Percentiles rank a stretch among this genome's conserved stretches.
phyloP scores from a whole-genome alignment of 2,329 filamentous ascomycete genomes.

The Tolypocladium endophyticum region DNA sequence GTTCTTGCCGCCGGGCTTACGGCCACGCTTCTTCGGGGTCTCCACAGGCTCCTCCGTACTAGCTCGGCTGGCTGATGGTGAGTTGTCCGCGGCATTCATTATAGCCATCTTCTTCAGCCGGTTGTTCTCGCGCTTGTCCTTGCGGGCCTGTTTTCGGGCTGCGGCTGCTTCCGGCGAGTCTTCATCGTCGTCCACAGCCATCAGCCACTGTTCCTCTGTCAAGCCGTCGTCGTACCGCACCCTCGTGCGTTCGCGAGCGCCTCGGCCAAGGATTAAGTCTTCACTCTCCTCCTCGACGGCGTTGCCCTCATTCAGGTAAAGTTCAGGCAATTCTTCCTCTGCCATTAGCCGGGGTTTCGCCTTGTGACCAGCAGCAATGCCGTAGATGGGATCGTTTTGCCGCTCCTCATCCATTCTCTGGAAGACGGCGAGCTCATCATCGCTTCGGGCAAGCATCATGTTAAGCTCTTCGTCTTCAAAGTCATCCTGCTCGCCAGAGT shows the following conservation, averaged over 20 bases:
- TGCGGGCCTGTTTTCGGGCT: slow-evolving; percentile 75
- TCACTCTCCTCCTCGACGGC: slow-evolving; percentile 70
- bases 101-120: slow-evolving; percentile 48
- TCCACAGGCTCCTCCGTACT: slow-evolving; percentile 66
- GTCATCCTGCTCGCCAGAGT: slow-evolving; percentile 72
- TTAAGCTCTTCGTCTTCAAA: slow-evolving; percentile 99
- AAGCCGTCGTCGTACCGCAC: slow-evolving; percentile 95
- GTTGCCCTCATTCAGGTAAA: slow-evolving; percentile 82
- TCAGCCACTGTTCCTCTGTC: slow-evolving; percentile 97
- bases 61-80: slow-evolving; percentile 67
- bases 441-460: slow-evolving; percentile 80
- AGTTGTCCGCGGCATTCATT: slow-evolving; percentile 43
- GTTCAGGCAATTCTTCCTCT: slow-evolving; percentile 83
- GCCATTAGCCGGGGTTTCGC: slow-evolving; percentile 68
- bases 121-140: slow-evolving; percentile 69
- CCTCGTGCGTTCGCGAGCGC: slow-evolving; percentile 86
- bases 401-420: slow-evolving; percentile 75
- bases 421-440: slow-evolving; percentile 69
- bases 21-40: slow-evolving; percentile 71
- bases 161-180: slow-evolving; percentile 90
- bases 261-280: slow-evolving; percentile 68
- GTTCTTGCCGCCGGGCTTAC: slow-evolving; percentile 61
- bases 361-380: slow-evolving; percentile 51
- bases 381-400: slow-evolving; percentile 56
- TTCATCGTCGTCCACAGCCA: slow-evolving; percentile 94